Conservation (phyloP, 306 rosid species). For the Quercus ilex region DNA sequence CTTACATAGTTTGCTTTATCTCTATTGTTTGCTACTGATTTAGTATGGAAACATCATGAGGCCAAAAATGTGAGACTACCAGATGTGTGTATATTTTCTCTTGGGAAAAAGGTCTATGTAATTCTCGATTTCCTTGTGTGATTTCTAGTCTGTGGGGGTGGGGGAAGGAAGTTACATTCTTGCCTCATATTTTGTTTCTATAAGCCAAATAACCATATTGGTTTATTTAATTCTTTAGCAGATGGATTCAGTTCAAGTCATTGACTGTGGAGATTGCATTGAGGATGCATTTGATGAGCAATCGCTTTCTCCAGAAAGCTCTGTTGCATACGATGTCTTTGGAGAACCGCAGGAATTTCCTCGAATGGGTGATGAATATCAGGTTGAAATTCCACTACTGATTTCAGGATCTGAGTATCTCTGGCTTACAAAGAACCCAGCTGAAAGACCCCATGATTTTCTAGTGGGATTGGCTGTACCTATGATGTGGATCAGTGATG, state of each 20-base stretch:
- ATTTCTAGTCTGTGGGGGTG: neutral
- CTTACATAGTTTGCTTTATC: neutral
- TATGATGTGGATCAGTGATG: conserved; percentile 48
- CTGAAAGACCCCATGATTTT: conserved; percentile 32
- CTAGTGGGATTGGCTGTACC: conserved; percentile 58
- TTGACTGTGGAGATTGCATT: conserved; percentile 27
- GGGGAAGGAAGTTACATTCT: neutral
- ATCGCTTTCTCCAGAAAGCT: conserved; percentile 44
- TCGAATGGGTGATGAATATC: conserved; percentile 70
- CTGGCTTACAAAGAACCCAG: conserved; percentile 23
- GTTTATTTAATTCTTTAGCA: conserved; percentile 32
- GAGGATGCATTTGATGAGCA: conserved; percentile 44
- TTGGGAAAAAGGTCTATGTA: neutral
- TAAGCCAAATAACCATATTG: neutral
- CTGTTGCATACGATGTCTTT: conserved; percentile 43
- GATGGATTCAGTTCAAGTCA: conserved; percentile 50
- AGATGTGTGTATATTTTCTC: neutral
- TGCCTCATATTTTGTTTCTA: conserved; percentile 10
- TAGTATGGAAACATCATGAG: conserved; percentile 4
- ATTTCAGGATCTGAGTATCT: conserved; percentile 39
- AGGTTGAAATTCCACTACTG: conserved; percentile 58
- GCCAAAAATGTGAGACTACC: conserved; percentile 7
- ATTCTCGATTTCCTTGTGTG: neutral
- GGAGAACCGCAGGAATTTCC: conserved; percentile 66
- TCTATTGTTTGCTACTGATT: conserved; percentile 5